Evolutionary conservation across 139 green algal species (phyloP), one percentile per base, ranked within the genome.

Genomic region (Nannochloris sp.): DNA sequence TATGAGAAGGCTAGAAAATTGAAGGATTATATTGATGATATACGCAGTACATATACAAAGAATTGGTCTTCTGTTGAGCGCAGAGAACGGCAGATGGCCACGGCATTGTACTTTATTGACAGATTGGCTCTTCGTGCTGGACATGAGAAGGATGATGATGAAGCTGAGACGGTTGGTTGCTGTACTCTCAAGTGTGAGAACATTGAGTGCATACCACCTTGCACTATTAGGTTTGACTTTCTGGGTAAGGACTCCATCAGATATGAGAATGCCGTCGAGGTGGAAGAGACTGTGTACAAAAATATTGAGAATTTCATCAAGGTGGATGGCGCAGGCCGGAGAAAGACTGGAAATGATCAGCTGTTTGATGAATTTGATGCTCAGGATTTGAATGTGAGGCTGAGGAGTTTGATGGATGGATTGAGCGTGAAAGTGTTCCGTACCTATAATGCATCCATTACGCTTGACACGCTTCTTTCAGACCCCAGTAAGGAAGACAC

Each of bases 111-210:
- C 82, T 93, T 98, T 71, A 94, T 99, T 46, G 93, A 99, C 79
- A 88, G 86, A 75, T 82, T 98, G 56, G 93, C 93, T 43, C 83
- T 99, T 64, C 90, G 93, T 74, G 93, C 93, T n/a, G 93, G 93
- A 6, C 92, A 97, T 60, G 93, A 96, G 56, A 96, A 95, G 77
- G 89, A 98, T 57, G 93, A 98, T 37, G 93, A 99, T 60, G 92
- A 98, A 75, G 93, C 93, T n/a, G 93, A 99, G 73, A 99, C 93
- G 1, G 93, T 99, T 6, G 91, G 91, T 76, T 96, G 90, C 79
- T 94, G 85, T 71, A 96, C 84, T 5, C 83, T 98, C 60, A 97
- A 97, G 78, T 89, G 83, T 14, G 89, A 92, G 65, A 95, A 96
- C 57, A 76, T 96, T 44, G 81, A 91, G 57, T 70, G 75, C 40